Evolutionary conservation across 225 moss, liverwort and hornwort genomes (phyloP).

Genomic region (Polytrichum commune): DNA sequence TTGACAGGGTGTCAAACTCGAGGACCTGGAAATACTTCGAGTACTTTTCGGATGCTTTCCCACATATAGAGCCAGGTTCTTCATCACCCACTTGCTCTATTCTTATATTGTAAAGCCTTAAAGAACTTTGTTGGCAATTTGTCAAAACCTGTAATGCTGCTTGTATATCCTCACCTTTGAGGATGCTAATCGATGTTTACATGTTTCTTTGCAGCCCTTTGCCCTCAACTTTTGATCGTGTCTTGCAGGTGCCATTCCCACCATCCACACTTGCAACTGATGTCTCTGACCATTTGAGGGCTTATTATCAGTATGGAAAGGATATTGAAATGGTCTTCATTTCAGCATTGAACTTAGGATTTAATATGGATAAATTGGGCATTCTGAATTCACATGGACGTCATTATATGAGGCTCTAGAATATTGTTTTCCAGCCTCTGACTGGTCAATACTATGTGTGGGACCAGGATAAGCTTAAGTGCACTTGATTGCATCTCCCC

Average conservation of each 20-base stretch:
- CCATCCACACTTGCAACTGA: too few relatives aligned
- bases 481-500: too few relatives aligned
- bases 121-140: not conserved
- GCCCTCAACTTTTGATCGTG: conserved; percentile 75
- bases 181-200: not conserved
- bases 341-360: too few relatives aligned
- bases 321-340: too few relatives aligned
- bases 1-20: conserved; percentile 74
- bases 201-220: conserved; percentile 65
- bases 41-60: conserved; percentile 89
- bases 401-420: too few relatives aligned
- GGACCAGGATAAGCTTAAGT: too few relatives aligned
- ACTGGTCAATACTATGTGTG: too few relatives aligned
- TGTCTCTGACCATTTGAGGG: too few relatives aligned
- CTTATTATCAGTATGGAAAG: too few relatives aligned
- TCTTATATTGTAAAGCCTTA: not conserved
- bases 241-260: conserved; percentile 64
- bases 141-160: not conserved
- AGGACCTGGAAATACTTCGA: conserved; percentile 67
- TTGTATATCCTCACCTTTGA: not conserved
- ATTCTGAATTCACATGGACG: too few relatives aligned
- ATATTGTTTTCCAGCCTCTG: too few relatives aligned
- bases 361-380: too few relatives aligned
- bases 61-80: conserved; percentile 83
- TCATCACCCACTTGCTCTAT: not conserved